Base-by-base conservation (phyloP, 805 yeast species). In the Wickerhamiella parazyma region DNA sequence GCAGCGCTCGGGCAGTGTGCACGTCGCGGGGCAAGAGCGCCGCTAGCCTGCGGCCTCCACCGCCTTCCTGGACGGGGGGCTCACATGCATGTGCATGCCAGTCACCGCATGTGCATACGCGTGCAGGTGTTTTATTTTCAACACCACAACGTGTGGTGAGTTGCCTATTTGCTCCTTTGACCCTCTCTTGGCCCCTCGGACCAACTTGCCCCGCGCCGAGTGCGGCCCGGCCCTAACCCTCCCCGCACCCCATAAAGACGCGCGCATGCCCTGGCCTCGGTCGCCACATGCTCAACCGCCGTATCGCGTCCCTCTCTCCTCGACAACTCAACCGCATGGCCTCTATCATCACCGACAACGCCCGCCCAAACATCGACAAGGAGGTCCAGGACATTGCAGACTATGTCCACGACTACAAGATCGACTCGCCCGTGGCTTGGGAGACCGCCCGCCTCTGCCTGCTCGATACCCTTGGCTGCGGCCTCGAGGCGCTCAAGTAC, bases 401-500 rank as follows among this genome's bases (percentile, higher is more conserved):
- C 34, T 74, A 74, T 52, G 67, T 72, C 19, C 77, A 73, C 56
- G 49, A 59, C 45, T 67, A 64, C 55, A 55, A 65, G 40, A 56
- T 72, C 33, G 67, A 63, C 39, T 69, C 75, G 11, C 55, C 61
- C 14, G 55, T 70, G 25, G 79, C 79, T 6, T 57, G 55, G 41
- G 71, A 71, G 45, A 74, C 80, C 8, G 79, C 79, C 1, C 66
- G 68, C 38, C 60, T 71, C 21, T 75, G 79, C 55, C 58, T 74
- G 34, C 57, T 74, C 29, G 80, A 74, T 51, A 72, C 78, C 3
- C 55, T 74, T 22, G 80, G 80, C 5, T 73, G 78, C 55, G 79
- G 78, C 17, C 61, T 74, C 12, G 78, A 74, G 43, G 78, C 77
- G 1, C 60, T 74, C 50, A 69, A 71, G 56, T 71, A 71, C 58